phyloP scores from a whole-genome alignment of 352 stramenopile genomes.

The Plasmopara viticola region DNA sequence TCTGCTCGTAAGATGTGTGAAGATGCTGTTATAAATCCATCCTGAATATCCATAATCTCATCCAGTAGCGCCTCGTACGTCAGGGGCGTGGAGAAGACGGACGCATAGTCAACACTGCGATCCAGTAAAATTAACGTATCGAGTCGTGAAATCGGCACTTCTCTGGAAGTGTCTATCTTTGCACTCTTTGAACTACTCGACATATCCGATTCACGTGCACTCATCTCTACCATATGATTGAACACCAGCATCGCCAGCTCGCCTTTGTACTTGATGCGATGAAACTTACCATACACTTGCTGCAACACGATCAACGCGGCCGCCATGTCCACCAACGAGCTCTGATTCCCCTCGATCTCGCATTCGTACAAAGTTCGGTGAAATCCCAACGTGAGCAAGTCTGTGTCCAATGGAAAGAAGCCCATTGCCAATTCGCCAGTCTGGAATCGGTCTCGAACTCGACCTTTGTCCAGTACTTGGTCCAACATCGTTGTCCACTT shows the following conservation, averaged over 20 bases:
- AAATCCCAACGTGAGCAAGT: conserved; percentile 54
- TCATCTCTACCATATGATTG: conserved; percentile 55
- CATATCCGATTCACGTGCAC: conserved; percentile 14
- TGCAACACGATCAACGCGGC: conserved; percentile 48
- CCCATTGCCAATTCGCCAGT: conserved; percentile 37
- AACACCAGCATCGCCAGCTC: conserved; percentile 62
- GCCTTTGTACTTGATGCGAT: conserved; percentile 76
- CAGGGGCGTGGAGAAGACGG: conserved; percentile 55
- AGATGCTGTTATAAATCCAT: conserved; percentile 44
- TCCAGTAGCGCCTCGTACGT: conserved; percentile 69
- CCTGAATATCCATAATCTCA: conserved; percentile 53
- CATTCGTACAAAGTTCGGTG: conserved; percentile 54
- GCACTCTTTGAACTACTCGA: conserved; percentile 6
- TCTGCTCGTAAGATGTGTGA: conserved; percentile 37
- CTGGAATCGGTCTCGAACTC: conserved; percentile 33
- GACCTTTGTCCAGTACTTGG: conserved; percentile 31
- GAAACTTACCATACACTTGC: conserved; percentile 46
- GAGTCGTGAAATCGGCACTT: conserved; percentile 16
- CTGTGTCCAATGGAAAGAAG: conserved; percentile 54
- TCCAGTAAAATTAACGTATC: conserved; percentile 71
- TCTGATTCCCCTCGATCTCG: conserved; percentile 37
- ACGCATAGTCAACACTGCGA: conserved; percentile 60
- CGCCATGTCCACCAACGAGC: conserved; percentile 41
- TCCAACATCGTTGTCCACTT: conserved; percentile 50
- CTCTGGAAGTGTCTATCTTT: conserved; percentile 2